Evolutionary conservation across 2,329 filamentous ascomycete species (phyloP).

Genomic region (Fusarium sp.): DNA sequence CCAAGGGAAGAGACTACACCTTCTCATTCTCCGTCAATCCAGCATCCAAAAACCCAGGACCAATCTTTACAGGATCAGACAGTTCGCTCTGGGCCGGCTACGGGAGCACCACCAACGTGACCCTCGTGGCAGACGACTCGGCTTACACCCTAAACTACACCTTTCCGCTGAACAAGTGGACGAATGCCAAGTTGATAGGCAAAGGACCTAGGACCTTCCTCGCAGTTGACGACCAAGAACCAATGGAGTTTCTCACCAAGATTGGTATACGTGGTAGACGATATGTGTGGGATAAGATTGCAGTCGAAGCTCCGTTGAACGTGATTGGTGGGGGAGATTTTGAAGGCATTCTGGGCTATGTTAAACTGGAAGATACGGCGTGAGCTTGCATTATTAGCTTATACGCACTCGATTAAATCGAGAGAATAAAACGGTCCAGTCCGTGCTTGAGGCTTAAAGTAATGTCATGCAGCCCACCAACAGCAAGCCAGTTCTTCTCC

Average conservation of each 20-base stretch:
- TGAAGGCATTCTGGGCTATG: background rate
- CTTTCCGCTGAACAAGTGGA: background rate
- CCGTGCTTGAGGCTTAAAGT: too few relatives aligned
- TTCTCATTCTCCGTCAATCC: background rate
- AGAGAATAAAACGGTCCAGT: too few relatives aligned
- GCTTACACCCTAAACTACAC: background rate
- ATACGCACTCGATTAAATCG: background rate
- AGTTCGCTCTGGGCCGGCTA: background rate
- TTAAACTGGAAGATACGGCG: background rate
- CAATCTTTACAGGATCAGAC: background rate
- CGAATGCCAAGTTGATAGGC: background rate
- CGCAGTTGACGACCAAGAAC: background rate
- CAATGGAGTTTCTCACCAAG: background rate
- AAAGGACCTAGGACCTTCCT: background rate
- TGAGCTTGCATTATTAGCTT: background rate
- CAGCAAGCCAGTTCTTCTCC: too few relatives aligned
- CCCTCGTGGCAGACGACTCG: background rate
- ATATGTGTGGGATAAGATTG: background rate
- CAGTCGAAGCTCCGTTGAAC: background rate
- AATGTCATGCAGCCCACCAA: too few relatives aligned
- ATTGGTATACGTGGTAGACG: background rate
- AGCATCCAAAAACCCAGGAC: background rate
- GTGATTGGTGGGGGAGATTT: background rate
- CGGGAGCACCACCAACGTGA: background rate
- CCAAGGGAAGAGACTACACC: background rate